phyloP scores from a whole-genome alignment of 2,329 filamentous ascomycete species.

The Penicillium fuscoglaucum region DNA sequence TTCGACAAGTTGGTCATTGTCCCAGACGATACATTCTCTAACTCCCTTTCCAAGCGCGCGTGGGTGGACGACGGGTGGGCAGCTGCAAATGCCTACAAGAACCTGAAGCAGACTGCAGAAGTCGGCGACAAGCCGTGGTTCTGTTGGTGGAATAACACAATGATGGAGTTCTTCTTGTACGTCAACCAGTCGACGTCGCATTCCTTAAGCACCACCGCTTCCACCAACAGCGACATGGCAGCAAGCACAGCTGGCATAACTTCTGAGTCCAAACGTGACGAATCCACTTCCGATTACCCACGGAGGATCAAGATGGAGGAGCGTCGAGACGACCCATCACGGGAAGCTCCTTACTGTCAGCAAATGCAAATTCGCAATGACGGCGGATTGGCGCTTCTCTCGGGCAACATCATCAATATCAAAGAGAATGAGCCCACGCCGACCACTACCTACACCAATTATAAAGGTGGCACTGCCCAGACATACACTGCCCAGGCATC shows the following conservation, averaged over 20 bases:
- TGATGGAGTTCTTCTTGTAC: slow-evolving; percentile 68
- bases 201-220: slow-evolving; percentile 23
- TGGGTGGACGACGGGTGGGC: slow-evolving; percentile 24
- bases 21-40: slow-evolving; percentile 39
- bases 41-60: slow-evolving; percentile 32
- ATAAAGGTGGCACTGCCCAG: slow-evolving; percentile 26
- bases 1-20: slow-evolving; percentile 67
- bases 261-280: slow-evolving; percentile 12
- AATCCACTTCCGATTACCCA: slow-evolving; percentile 44
- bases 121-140: slow-evolving; percentile 67
- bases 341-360: slow-evolving; percentile 60
- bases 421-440: slow-evolving; percentile 39
- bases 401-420: slow-evolving; percentile 33
- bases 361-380: slow-evolving; percentile 62
- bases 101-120: slow-evolving; percentile 45
- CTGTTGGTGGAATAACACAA: slow-evolving; percentile 68
- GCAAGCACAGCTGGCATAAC: slow-evolving; percentile 23
- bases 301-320: slow-evolving; percentile 67
- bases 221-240: slow-evolving; percentile 18
- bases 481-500: slow-evolving; percentile 40
- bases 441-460: slow-evolving; percentile 35
- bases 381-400: slow-evolving; percentile 41
- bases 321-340: slow-evolving; percentile 51
- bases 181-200: slow-evolving; percentile 52
- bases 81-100: slow-evolving; percentile 20